Conservation (phyloP, 495 filamentous ascomycete genomes). For the Aspergillus leporis region DNA sequence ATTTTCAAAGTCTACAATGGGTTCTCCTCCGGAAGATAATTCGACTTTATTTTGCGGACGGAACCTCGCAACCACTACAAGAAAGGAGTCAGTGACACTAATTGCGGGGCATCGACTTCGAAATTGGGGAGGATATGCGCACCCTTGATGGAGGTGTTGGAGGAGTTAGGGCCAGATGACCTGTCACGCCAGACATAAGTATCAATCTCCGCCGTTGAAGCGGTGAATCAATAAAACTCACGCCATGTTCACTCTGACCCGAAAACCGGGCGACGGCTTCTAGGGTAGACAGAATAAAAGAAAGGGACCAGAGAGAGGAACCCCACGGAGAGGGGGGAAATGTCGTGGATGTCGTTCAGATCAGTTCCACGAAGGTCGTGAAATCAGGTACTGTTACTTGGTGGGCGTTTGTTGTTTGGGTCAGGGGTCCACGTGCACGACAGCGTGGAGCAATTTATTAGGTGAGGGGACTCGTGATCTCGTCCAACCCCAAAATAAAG, state of each 20-base stretch:
- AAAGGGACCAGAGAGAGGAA: constrained; percentile 12
- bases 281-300: constrained; percentile 4
- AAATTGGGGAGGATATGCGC: constrained; percentile 28
- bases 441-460: constrained; percentile 9
- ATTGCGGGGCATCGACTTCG: background rate
- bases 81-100: background rate
- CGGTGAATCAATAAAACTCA: constrained; percentile 33
- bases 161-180: constrained; percentile 47
- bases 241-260: constrained; percentile 45
- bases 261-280: constrained; percentile 3
- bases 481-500: background rate
- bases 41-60: constrained; percentile 95
- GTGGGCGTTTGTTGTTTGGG: constrained; percentile 27
- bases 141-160: constrained; percentile 72
- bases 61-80: constrained; percentile 88
- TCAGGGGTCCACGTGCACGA: constrained; percentile 35
- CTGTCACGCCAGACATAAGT: constrained; percentile 28
- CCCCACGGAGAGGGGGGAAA: constrained; percentile 33
- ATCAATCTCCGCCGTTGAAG: constrained; percentile 21
- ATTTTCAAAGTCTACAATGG: constrained; percentile 84
- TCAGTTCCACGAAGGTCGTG: background rate
- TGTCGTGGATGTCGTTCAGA: constrained; percentile 7
- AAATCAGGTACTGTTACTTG: constrained; percentile 2
- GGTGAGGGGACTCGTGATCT: constrained; percentile 8
- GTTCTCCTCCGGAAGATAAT: constrained; percentile 82